phyloP scores from a whole-genome alignment of 2,329 filamentous ascomycete genomes.

The Escovopsis sp. region DNA sequence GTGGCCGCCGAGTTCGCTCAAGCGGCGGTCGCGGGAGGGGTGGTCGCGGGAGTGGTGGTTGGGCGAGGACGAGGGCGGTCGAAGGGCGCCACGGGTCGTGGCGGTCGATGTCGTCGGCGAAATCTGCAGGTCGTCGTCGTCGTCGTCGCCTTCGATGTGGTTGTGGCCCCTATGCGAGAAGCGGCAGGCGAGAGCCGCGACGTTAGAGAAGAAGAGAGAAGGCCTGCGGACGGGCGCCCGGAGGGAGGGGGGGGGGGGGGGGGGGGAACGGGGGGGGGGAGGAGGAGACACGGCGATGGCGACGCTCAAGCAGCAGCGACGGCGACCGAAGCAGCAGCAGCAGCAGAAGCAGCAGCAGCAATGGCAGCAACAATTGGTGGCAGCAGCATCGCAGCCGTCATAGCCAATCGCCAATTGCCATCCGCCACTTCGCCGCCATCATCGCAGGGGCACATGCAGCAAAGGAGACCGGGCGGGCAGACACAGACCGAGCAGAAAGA shows the following conservation, averaged over 20 bases:
- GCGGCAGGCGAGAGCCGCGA: constrained; percentile 2
- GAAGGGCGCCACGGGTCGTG: constrained; percentile 30
- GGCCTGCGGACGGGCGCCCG: background rate
- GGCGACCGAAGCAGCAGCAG: too few species aligned
- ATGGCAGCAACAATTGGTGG: too few species aligned
- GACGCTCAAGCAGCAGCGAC: background rate
- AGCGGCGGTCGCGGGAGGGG: constrained; percentile 35
- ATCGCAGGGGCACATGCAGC: too few species aligned
- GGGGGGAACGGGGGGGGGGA: constrained; percentile 9
- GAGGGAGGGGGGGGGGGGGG: background rate
- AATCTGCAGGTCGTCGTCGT: constrained; percentile 27
- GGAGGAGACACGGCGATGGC: constrained; percentile 1
- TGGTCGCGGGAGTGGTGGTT: constrained; percentile 23
- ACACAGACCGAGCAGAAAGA: too few species aligned
- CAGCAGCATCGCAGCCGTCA: too few species aligned
- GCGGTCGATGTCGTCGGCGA: constrained; percentile 34
- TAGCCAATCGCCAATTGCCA: too few species aligned
- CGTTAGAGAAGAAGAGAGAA: constrained; percentile 3
- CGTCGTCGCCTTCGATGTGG: constrained; percentile 1
- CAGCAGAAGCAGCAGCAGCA: too few species aligned
- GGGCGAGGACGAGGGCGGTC: constrained; percentile 30
- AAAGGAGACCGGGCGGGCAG: too few species aligned
- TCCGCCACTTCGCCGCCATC: too few species aligned
- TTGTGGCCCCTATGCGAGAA: constrained; percentile 11
- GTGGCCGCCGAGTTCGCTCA: constrained; percentile 53